Base-by-base conservation (phyloP, 208 protist genomes). In the Acanthamoeba quina region DNA sequence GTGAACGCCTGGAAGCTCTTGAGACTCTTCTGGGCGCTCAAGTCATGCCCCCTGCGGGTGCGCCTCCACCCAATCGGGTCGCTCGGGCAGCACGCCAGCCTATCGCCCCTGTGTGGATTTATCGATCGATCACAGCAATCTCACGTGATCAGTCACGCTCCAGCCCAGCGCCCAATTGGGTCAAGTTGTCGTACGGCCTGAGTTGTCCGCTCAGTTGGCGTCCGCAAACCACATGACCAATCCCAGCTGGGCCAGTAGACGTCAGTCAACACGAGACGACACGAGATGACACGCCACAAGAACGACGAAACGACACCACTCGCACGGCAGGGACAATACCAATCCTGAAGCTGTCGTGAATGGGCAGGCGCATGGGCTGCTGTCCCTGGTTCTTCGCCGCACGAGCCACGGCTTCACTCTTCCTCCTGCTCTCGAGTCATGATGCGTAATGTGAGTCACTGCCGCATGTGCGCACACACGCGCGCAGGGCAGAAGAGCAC, bases 21-120 rank as follows among this genome's bases (percentile, higher is more conserved):
- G 15, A 62, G 56, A 2, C 15, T 26, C 56, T 0, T 5, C 24
- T 62, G 56, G 0, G 17, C 56, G 56, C 56, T n/a, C 56, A 1
- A n/a, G 3, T 0, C n/a, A 6, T 3, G 24, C 0, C 24, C 0
- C 0, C 10, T n/a, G 15, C 1, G 56, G n/a, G n/a, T 26, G 56
- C 56, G 56, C 56, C 9, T 62, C 56, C 56, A 62, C 56, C 56
- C 56, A 62, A 62, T 26, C 15, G 56, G 56, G 56, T 62, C 56
- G 56, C 24, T 62, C 19, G 56, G 56, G 13, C 56, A 62, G 56
- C 56, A 62, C 24, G 56, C 56, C 56, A 62, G 17, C 56, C 56
- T n/a, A 9, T 62, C 56, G 56, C 56, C 56, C 6, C 56, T 62
- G 15, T 62, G 44, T 62, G 3, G 21, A n/a, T 26, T 9, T 3